phyloP scores from a whole-genome alignment of 192 early-diverging fungal species.

The Coemansia sp. region DNA sequence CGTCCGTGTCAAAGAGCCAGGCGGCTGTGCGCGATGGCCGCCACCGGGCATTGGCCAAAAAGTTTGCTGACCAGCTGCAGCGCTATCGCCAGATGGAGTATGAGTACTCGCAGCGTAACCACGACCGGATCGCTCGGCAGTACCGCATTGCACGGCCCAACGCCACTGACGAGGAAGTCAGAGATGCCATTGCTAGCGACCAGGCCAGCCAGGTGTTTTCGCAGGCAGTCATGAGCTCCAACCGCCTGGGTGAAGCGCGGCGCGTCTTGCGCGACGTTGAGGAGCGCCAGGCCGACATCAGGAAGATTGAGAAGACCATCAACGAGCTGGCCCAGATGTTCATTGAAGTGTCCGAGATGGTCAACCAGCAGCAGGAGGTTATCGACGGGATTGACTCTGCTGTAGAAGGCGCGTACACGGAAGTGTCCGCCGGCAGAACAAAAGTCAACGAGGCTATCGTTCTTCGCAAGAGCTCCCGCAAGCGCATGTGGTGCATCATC shows the following conservation, averaged over 20 bases:
- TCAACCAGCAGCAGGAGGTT: conserved; percentile 45
- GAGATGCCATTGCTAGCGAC: conserved; percentile 40
- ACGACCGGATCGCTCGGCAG: conserved; percentile 44
- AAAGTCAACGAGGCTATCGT: conserved; percentile 30
- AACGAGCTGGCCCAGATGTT: conserved; percentile 47
- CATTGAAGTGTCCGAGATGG: conserved; percentile 44
- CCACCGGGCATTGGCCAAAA: conserved; percentile 32
- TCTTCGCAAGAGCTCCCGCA: conserved; percentile 23
- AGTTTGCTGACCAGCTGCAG: conserved; percentile 43
- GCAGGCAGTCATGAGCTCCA: conserved; percentile 36
- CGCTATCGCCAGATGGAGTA: conserved; percentile 49
- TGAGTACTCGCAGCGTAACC: conserved; percentile 48
- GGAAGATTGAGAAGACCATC: conserved; percentile 47
- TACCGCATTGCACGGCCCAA: conserved; percentile 49
- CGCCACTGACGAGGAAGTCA: conserved; percentile 42
- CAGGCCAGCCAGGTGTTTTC: conserved; percentile 52
- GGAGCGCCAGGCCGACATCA: conserved; percentile 48
- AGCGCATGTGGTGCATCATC: conserved; percentile 31
- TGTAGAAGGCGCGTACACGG: conserved; percentile 7
- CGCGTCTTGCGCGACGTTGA: conserved; percentile 48
- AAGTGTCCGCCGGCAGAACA: conserved; percentile 6
- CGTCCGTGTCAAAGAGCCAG: conserved; percentile 17
- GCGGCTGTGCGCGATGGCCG: conserved; percentile 14
- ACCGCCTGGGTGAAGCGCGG: conserved; percentile 29
- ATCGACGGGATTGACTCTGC: conserved; percentile 23